Percentiles rank a stretch among this genome's conserved stretches.
Evolutionary conservation across 2,329 filamentous ascomycete species (phyloP).

Genomic region (Cercospora sojina): DNA sequence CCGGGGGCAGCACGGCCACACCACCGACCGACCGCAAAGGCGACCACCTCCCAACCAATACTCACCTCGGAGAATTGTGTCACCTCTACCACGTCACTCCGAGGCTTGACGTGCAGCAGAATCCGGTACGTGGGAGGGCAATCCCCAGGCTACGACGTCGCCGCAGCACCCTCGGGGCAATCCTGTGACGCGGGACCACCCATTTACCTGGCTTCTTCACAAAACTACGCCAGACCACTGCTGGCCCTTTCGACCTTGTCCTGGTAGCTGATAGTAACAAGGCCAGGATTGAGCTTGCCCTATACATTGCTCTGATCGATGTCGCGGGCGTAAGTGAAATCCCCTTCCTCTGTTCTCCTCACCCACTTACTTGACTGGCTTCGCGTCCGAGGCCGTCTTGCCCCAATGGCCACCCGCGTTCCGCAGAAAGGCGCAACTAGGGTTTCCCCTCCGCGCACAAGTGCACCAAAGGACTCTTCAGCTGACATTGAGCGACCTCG

Average conservation of each 20-base stretch:
- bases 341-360: slow-evolving; percentile 5
- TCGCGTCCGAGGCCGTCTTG: neutral
- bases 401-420: slow-evolving; percentile 26
- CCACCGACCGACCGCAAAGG: neutral
- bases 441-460: slow-evolving; percentile 19
- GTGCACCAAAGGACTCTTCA: slow-evolving; percentile 18
- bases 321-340: slow-evolving; percentile 26
- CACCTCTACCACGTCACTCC: slow-evolving; percentile 5
- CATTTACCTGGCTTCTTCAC: slow-evolving; percentile 19
- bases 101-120: slow-evolving; percentile 11
- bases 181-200: slow-evolving; percentile 16
- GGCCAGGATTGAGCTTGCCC: slow-evolving; percentile 24
- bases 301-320: slow-evolving; percentile 27
- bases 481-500: slow-evolving; percentile 26
- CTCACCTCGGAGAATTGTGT: slow-evolving; percentile 15
- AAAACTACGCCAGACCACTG: slow-evolving; percentile 12
- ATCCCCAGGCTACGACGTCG: slow-evolving; percentile 12
- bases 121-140: slow-evolving; percentile 13
- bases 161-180: slow-evolving; percentile 17
- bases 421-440: slow-evolving; percentile 22
- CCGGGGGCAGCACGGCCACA: slow-evolving; percentile 1
- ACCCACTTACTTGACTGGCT: slow-evolving; percentile 1
- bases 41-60: slow-evolving; percentile 4
- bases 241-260: slow-evolving; percentile 23
- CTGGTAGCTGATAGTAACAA: slow-evolving; percentile 27